Percentiles rank a stretch among this genome's conserved stretches.
phyloP scores from a whole-genome alignment of 2,329 filamentous ascomycete genomes.

The Aspergillus oerlinghausenensis region DNA sequence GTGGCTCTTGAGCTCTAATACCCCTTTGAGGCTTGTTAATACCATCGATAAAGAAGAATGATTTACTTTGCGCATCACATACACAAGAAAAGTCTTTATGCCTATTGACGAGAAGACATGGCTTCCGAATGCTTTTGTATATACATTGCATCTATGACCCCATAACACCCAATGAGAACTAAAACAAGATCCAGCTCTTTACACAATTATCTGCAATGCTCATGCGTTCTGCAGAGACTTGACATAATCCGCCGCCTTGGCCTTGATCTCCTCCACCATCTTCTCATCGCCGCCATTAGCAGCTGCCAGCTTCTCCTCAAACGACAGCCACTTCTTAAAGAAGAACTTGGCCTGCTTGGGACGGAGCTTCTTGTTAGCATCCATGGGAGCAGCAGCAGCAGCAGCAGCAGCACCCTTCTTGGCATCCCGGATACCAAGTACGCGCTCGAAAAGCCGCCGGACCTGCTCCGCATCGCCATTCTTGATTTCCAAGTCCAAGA shows the following conservation, averaged over 20 bases:
- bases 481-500: constrained; percentile 76
- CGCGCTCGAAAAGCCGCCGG: constrained; percentile 76
- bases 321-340: constrained; percentile 88
- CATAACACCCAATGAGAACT: constrained; percentile 1
- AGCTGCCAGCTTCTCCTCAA: constrained; percentile 62
- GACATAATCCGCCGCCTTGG: constrained; percentile 67
- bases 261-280: constrained; percentile 65
- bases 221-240: constrained; percentile 37
- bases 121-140: constrained; percentile 5
- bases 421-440: constrained; percentile 46
- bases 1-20: neutral
- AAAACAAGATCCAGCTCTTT: constrained; percentile 5
- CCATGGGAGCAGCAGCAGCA: constrained; percentile 22
- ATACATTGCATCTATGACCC: constrained; percentile 4
- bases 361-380: constrained; percentile 63
- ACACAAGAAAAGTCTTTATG: neutral
- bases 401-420: constrained; percentile 30
- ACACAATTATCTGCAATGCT: constrained; percentile 4
- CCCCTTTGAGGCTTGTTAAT: neutral
- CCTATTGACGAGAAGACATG: neutral
- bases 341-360: constrained; percentile 76
- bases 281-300: constrained; percentile 59
- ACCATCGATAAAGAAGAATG: neutral
- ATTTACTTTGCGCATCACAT: neutral
- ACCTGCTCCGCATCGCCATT: constrained; percentile 59